phyloP scores from a whole-genome alignment of 768 basidiomycete species.

The Plicaturopsis crispa region DNA sequence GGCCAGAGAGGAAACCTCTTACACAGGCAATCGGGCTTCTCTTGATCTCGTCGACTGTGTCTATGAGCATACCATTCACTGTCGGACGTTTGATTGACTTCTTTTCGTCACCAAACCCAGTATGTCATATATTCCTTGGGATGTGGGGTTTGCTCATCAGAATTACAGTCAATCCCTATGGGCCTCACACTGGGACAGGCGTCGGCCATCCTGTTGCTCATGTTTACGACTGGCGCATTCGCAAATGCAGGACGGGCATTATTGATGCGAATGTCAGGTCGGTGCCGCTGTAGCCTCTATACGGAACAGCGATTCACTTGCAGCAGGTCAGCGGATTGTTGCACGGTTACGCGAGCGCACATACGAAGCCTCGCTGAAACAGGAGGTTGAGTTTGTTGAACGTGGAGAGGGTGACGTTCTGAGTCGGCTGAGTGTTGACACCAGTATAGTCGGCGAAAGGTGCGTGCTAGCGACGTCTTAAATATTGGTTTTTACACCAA shows the following conservation, averaged over 20 bases:
- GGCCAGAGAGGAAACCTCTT: conserved; percentile 74
- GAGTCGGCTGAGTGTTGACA: conserved; percentile 85
- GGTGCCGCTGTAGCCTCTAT: conserved; percentile 10
- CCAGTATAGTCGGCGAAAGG: conserved; percentile 92
- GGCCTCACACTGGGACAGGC: conserved; percentile 78
- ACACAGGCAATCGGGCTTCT: conserved; percentile 71
- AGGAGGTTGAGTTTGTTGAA: conserved; percentile 93
- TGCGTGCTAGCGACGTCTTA: conserved; percentile 18
- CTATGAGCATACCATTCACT: conserved; percentile 89
- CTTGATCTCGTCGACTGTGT: conserved; percentile 81
- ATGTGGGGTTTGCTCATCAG: neutral
- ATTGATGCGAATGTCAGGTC: conserved; percentile 82
- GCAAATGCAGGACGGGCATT: conserved; percentile 82
- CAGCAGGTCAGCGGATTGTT: conserved; percentile 78
- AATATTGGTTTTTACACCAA: conserved; percentile 1
- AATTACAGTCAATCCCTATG: conserved; percentile 62
- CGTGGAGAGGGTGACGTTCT: conserved; percentile 90
- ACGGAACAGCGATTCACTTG: too few species aligned
- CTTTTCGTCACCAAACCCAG: conserved; percentile 69
- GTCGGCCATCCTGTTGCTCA: conserved; percentile 57
- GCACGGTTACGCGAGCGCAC: conserved; percentile 77
- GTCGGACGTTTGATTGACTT: conserved; percentile 93
- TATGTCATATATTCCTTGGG: conserved; percentile 26
- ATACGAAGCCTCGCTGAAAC: conserved; percentile 75
- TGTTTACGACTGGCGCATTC: conserved; percentile 82